Base-by-base conservation (phyloP, 768 basidiomycete species). In the Termitomyces sp. region DNA sequence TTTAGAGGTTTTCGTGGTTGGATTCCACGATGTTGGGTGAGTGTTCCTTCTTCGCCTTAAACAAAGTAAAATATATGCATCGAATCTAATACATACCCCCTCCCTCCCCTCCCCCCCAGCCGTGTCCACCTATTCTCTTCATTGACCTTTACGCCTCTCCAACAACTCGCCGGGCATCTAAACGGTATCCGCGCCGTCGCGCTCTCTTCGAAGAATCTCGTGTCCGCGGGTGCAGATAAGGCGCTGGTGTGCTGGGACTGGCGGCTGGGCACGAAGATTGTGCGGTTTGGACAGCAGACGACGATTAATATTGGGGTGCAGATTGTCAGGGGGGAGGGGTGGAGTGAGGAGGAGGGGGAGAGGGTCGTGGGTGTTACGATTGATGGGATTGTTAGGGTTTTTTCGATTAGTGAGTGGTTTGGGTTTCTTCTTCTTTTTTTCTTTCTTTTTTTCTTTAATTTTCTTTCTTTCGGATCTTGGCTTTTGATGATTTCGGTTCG, bases 151-250 rank as follows among this genome's bases (percentile, higher is more conserved):
- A 87, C 84, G 0, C 91, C 92, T 8, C 73, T 94, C 36, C 92
- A 92, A 71, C 91, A 92, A 74, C 80, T 94, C 36, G 87, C 89
- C 0, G 91, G 91, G 5, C 94, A 95, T 71, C 77, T 94, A 45
- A 94, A 95, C 60, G 93, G 93, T 7, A 95, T 96, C 59, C 86
- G 94, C 29, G 92, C 93, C 10, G 92, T 96, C 29, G 92, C 93
- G 0, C 81, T 96, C 34, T 92, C 91, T 2, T 87, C 88, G 2
- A 87, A 86, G 69, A 91, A 92, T 65, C 85, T 95, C 15, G 92
- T 96, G 34, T 93, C 91, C 2, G 94, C 94, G 0, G 91, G 87
- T n/a, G 81, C 80, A 5, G 82, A 84, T 60, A 84, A 83, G 79
- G 94, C 73, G 71, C 88, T 70, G 76, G 93, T 96, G 14, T 92